Evolutionary conservation across 805 yeast species (phyloP).

Genomic region (Grigorovia transvaalensis): DNA sequence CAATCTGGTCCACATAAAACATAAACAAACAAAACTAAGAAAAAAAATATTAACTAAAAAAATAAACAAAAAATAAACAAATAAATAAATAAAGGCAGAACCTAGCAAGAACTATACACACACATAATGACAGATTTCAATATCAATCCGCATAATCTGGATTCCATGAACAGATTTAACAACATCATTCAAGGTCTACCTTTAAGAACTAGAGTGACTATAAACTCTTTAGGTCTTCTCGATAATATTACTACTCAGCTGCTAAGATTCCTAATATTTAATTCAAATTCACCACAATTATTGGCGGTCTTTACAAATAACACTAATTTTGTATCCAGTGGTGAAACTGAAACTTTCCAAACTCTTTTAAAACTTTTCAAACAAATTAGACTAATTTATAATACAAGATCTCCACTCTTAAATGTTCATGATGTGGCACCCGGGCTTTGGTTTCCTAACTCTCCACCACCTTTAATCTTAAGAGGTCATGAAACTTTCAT

Average conservation of each 20-base stretch:
- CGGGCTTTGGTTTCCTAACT: slow-evolving; percentile 59
- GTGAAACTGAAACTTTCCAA: slow-evolving; percentile 51
- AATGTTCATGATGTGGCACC: slow-evolving; percentile 61
- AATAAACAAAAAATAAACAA: neutral
- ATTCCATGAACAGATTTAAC: slow-evolving; percentile 17
- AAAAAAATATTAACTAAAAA: too few relatives aligned
- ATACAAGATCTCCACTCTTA: slow-evolving; percentile 60
- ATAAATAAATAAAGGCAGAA: neutral
- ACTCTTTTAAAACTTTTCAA: slow-evolving; percentile 68
- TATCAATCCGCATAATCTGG: slow-evolving; percentile 2
- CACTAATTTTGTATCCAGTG: slow-evolving; percentile 42
- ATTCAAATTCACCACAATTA: slow-evolving; percentile 41
- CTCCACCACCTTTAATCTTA: slow-evolving; percentile 45
- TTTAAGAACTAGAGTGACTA: slow-evolving; percentile 47
- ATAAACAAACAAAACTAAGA: too few relatives aligned
- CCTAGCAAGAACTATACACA: neutral
- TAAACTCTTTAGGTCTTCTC: slow-evolving; percentile 62
- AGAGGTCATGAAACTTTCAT: slow-evolving; percentile 43
- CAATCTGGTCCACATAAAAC: too few relatives aligned
- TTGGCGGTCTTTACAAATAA: slow-evolving; percentile 53
- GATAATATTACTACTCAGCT: slow-evolving; percentile 79
- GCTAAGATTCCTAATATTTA: slow-evolving; percentile 57
- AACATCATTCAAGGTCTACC: slow-evolving; percentile 23
- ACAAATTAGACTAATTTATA: slow-evolving; percentile 60
- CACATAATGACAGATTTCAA: neutral